Percentiles rank a stretch among this genome's conserved stretches.
phyloP scores from a whole-genome alignment of 176 grass and related monocot species.

The Otatea glauca region DNA sequence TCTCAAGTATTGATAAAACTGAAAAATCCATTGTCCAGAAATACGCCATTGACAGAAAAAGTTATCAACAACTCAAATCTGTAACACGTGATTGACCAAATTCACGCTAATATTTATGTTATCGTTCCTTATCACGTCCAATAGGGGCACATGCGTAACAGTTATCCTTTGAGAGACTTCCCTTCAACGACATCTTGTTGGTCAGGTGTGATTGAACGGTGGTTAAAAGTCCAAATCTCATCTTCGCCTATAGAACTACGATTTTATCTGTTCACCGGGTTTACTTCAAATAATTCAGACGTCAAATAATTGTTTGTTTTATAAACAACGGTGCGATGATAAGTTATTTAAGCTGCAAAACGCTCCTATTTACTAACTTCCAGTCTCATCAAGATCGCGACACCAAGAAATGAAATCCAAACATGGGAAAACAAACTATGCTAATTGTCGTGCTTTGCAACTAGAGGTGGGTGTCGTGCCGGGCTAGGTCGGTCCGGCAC shows the following conservation, averaged over 20 bases:
- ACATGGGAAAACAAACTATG: conserved; percentile 25
- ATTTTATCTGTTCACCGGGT: background rate
- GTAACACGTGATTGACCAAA: background rate
- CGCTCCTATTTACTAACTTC: background rate
- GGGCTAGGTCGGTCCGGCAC: too few relatives aligned
- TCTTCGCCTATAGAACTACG: background rate
- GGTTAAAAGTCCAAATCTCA: background rate
- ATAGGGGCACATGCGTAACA: background rate
- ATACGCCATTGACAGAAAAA: background rate
- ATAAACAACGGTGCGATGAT: background rate
- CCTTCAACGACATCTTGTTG: background rate
- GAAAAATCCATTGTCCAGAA: background rate
- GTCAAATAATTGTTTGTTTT: background rate
- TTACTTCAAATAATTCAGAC: background rate
- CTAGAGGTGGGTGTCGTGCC: too few relatives aligned
- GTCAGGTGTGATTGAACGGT: background rate
- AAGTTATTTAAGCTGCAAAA: background rate
- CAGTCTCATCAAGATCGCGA: background rate
- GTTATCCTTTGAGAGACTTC: conserved; percentile 16
- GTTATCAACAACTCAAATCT: conserved; percentile 30
- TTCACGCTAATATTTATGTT: conserved; percentile 31
- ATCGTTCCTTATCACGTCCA: background rate
- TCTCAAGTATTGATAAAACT: background rate
- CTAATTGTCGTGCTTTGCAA: conserved; percentile 16
- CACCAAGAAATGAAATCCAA: background rate